Percentiles rank a stretch among this genome's conserved stretches.
Conservation (phyloP, 2,329 filamentous ascomycete genomes). For the Beauveria scarabaeidicola region DNA sequence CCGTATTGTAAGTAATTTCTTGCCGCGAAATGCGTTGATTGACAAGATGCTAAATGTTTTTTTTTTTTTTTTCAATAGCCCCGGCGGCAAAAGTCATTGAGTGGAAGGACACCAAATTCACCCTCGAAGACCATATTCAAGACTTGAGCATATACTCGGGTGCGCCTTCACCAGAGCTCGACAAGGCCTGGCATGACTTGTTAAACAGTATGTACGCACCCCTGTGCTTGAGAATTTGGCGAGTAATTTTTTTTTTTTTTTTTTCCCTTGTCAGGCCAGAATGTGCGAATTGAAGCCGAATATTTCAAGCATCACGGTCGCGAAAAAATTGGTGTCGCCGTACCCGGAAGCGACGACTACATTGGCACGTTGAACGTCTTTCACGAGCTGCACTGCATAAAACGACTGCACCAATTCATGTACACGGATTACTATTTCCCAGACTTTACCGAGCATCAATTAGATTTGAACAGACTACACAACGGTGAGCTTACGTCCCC, state of each 20-base stretch:
- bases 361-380: constrained; percentile 8
- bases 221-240: too few relatives aligned
- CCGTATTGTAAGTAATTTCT: not conserved
- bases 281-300: not conserved
- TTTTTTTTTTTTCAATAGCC: not conserved
- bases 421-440: constrained; percentile 6
- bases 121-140: constrained; percentile 6
- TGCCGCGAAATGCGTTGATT: not conserved
- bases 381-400: constrained; percentile 9
- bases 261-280: not conserved
- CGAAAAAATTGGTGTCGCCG: constrained; percentile 1
- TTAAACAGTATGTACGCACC: not conserved
- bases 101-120: constrained; percentile 4
- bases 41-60: too few relatives aligned
- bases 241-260: not conserved
- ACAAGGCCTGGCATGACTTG: constrained; percentile 8
- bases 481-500: not conserved
- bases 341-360: constrained; percentile 4
- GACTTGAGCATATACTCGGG: constrained; percentile 8
- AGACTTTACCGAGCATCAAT: not conserved
- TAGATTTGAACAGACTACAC: constrained; percentile 6
- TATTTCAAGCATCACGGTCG: constrained; percentile 7
- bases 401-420: constrained; percentile 10
- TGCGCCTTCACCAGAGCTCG: not conserved
- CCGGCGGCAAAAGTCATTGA: not conserved